Base-by-base conservation (phyloP, 805 yeast species). In the Saccharomyces mikatae region DNA sequence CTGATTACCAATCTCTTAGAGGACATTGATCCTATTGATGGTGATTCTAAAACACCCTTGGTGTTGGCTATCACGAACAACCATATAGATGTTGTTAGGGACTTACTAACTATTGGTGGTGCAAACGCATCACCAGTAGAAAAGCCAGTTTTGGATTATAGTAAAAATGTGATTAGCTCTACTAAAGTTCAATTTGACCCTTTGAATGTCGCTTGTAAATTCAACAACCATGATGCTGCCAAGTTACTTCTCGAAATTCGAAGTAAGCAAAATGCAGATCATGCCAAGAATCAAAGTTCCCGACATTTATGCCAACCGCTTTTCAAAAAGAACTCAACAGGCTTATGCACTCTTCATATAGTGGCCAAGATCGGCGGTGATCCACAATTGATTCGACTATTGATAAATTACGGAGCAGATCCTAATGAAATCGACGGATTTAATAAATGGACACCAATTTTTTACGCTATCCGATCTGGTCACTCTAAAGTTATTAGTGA, bases 361-460 rank as follows among this genome's bases (percentile, higher is more conserved):
- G 89, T 85, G 28, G 91, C 97, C 0, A 80, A 94, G 51, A 82
- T 86, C 6, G 97, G 97, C 22, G 71, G 70, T 0, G 89, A 85
- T 65, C 75, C 76, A 58, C 74, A 81, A 54, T 74, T 92, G 31
- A 82, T 94, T 11, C 80, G 84, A 30, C 69, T 90, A 48, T 72
- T 94, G 32, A 77, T 87, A 1, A 72, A 79, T n/a, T 78, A 85
- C 58, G 92, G 91, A 4, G 86, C 87, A 1, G 82, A 86, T 62
- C 81, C 92, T 4, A 87, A 94, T 69, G 83, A 81, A 56, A 63
- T 84, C 8, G 98, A 94, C 70, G 86, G 88, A 52, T 82, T 89
- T 54, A 90, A 91, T 66, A 86, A 86, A 62, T 94, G 98, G 97
- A 84, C 97, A 0, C 96, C 98, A 0, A 78, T 94, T 2, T 89